Evolutionary conservation across 371 early-diverging fungal species (phyloP).

Genomic region (Apophysomyces elegans): DNA sequence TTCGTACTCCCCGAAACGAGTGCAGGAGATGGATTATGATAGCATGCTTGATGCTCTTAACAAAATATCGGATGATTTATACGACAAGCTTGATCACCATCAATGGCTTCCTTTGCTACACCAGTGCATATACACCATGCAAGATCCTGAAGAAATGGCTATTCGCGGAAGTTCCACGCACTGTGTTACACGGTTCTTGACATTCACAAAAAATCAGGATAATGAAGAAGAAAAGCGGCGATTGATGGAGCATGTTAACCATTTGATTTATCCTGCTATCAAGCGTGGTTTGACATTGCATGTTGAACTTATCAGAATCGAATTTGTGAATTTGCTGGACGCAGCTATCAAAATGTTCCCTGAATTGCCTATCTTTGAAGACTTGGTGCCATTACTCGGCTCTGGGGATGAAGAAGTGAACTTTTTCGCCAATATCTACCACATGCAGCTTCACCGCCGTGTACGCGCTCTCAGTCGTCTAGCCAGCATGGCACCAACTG

Average conservation of each 20-base stretch:
- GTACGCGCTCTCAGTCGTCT: constrained; percentile 82
- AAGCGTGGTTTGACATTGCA: constrained; percentile 71
- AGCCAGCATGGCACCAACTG: constrained; percentile 53
- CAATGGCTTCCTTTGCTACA: constrained; percentile 94
- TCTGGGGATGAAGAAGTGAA: constrained; percentile 78
- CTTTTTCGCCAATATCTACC: constrained; percentile 91
- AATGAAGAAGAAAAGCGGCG: constrained; percentile 48
- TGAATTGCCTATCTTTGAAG: constrained; percentile 60
- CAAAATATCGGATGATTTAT: constrained; percentile 68
- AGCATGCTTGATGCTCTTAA: constrained; percentile 79
- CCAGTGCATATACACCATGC: constrained; percentile 80
- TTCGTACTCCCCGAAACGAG: constrained; percentile 68
- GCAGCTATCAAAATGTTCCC: constrained; percentile 68
- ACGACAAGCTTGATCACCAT: constrained; percentile 58
- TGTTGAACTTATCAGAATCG: constrained; percentile 69
- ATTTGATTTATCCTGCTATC: constrained; percentile 75
- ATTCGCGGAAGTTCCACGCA: constrained; percentile 83
- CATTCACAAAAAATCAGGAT: constrained; percentile 38
- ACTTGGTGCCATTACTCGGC: constrained; percentile 69
- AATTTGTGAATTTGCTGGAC: constrained; percentile 71
- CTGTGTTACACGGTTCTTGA: constrained; percentile 69
- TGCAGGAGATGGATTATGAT: constrained; percentile 93
- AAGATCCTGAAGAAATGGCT: constrained; percentile 86
- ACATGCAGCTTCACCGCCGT: constrained; percentile 93
- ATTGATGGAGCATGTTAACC: constrained; percentile 56